These are phyloP conservation scores for Cafeteria roenbergensis DNA, from an alignment of 108 stramenopile genomes.

Conservation along the genomic window DNA sequence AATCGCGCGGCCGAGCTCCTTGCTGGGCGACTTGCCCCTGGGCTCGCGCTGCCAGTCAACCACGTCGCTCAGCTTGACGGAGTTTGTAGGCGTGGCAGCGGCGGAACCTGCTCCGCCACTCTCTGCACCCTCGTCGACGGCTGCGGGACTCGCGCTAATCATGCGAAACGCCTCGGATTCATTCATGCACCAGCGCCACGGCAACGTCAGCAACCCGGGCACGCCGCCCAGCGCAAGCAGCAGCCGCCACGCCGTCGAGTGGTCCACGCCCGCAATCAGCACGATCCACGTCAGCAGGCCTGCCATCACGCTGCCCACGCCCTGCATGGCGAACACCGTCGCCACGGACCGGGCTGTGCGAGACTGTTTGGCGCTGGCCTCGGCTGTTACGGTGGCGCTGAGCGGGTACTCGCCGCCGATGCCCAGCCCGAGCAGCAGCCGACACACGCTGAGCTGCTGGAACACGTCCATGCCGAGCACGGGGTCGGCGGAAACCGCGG, in stretches of 20 bases:
- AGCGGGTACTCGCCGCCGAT: conserved; percentile 52
- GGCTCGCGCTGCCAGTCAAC: too few relatives aligned
- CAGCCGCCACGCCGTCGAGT: conserved; percentile 14
- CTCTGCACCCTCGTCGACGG: too few relatives aligned
- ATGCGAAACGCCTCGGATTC: conserved; percentile 7
- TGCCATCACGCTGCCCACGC: conserved; percentile 25
- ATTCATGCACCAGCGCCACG: conserved; percentile 8
- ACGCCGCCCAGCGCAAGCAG: conserved; percentile 14
- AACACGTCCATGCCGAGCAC: background rate
- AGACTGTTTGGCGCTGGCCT: background rate
- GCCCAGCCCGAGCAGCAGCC: conserved; percentile 32
- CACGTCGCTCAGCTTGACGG: too few relatives aligned
- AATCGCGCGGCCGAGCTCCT: too few relatives aligned
- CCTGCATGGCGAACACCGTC: conserved; percentile 45
- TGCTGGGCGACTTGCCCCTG: too few relatives aligned
- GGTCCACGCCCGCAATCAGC: conserved; percentile 1
- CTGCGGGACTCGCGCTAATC: too few relatives aligned
- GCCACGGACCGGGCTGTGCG: conserved; percentile 25
- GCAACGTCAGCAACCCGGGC: conserved; percentile 7
- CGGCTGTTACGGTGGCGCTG: conserved; percentile 32
- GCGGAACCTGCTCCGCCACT: too few relatives aligned
- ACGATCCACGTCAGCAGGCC: conserved; percentile 6
- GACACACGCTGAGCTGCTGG: background rate
- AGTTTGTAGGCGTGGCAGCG: too few relatives aligned
- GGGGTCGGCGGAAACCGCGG: too few relatives aligned